phyloP scores from a whole-genome alignment of 2,329 filamentous ascomycete genomes.

The Colletotrichum kahawae region DNA sequence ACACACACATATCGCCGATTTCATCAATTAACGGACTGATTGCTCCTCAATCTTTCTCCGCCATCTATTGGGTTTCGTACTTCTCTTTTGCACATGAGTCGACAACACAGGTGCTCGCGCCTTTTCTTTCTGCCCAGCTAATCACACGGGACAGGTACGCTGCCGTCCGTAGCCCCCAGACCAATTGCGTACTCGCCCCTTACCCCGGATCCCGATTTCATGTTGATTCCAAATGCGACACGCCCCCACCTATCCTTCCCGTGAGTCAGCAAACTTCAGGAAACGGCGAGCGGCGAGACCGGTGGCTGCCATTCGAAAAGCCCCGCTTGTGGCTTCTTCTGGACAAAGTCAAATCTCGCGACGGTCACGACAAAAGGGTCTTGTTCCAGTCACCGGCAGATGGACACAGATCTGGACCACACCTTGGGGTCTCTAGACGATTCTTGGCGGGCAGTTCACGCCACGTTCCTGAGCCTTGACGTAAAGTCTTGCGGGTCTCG shows the following conservation, averaged over 20 bases:
- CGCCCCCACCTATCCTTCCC: background rate
- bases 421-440: background rate
- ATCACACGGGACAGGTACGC: background rate
- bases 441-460: background rate
- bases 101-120: background rate
- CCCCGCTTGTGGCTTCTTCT: background rate
- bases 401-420: background rate
- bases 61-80: background rate
- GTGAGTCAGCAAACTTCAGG: background rate
- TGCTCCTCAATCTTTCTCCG: background rate
- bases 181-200: background rate
- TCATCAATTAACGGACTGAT: background rate
- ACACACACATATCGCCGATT: background rate
- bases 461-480: slow-evolving; percentile 19
- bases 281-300: background rate
- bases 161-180: background rate
- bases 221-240: slow-evolving; percentile 9
- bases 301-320: background rate
- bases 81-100: background rate
- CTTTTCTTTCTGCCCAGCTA: background rate
- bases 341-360: background rate
- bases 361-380: background rate
- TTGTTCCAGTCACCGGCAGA: background rate
- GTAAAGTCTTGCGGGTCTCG: background rate
- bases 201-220: background rate